A percentile compares a stretch with the other conserved stretches of the same genome.
Conservation (phyloP, 2,329 filamentous ascomycete species). For the Chrysoporthe austroafricana region DNA sequence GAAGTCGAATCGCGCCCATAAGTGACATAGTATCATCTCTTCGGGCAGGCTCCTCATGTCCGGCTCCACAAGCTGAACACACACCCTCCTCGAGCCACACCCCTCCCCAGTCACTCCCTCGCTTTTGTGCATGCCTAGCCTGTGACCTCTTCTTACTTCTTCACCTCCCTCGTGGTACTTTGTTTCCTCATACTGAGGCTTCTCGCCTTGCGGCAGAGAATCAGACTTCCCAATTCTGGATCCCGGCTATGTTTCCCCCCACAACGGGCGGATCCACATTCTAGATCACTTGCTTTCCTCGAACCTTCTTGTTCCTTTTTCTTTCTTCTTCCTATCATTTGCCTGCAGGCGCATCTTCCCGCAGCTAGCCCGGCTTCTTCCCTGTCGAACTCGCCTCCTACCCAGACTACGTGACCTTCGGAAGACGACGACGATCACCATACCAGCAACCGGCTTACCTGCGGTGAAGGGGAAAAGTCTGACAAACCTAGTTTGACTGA, state of each 20-base stretch:
- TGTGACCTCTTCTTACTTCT: conserved; percentile 20
- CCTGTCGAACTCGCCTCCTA: conserved; percentile 35
- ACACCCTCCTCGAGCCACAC: conserved; percentile 15
- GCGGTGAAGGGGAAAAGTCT: conserved; percentile 38
- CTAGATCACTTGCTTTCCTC: conserved; percentile 26
- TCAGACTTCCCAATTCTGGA: conserved; percentile 23
- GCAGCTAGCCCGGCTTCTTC: conserved; percentile 42
- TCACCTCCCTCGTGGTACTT: conserved; percentile 10
- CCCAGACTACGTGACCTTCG: conserved; percentile 39
- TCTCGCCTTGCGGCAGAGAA: conserved; percentile 28
- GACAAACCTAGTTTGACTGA: conserved; percentile 44
- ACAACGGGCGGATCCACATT: conserved; percentile 18
- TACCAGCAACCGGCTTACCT: conserved; percentile 40
- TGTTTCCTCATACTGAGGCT: conserved; percentile 19
- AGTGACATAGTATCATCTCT: conserved; percentile 22
- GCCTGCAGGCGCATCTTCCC: conserved; percentile 42
- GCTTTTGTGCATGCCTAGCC: conserved; percentile 23
- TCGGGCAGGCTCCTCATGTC: conserved; percentile 17
- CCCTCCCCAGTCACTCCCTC: conserved; percentile 22
- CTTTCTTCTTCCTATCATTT: conserved; percentile 30
- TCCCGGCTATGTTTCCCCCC: conserved; percentile 11
- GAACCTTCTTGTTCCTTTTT: conserved; percentile 29
- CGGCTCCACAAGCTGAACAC: conserved; percentile 21
- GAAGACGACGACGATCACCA: conserved; percentile 44
- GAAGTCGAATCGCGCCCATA: conserved; percentile 21